Evolutionary conservation across 2,329 filamentous ascomycete genomes (phyloP), one percentile per base, ranked within the genome.

Genomic region (Tolypocladium endophyticum): DNA sequence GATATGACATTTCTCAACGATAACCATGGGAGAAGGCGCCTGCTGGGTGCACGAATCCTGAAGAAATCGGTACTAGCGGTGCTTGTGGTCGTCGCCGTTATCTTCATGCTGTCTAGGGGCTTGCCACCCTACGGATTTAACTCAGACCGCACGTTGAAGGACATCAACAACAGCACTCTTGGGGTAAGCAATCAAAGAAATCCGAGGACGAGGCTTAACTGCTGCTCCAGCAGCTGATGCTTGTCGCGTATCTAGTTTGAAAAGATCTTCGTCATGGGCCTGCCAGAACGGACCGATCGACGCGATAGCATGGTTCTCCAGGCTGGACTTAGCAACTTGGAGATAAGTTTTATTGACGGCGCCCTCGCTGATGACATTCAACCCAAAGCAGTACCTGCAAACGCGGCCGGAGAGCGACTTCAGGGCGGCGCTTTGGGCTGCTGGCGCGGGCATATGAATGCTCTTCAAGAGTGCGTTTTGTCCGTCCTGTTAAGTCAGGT

Each of bases 191-290:
- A 20, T 16, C 38, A 20, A 39, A 39, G 38, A 39, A 16, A 3
- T 20, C 4, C 38, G 3, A 16, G 38, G 16, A 20, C 38, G 38
- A 39, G 16, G 16, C 38, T 39, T 39, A 20, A 20, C 38, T 39
- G 38, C 16, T 20, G 20, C 38, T 20, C 16, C 38, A 39, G 38
- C 4, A 5, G 16, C 38, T 39, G 16, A 39, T 39, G 38, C 38
- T 20, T 39, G 16, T 39, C 16, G 3, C 38, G 11, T 61, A 36
- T 33, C 16, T 45, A 82, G 80, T 84, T 84, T 62, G 71, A 79
- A 41, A 74, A 79, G 56, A 77, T 84, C 20, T 76, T 82, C 61
- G 78, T 80, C 23, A 74, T 84, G 47, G 81, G 79, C 53, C 73
- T 83, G 4, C 77, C 79, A 0, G 72, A 73, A 36, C 71, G 81